Conservation (phyloP, 148 eudicot genomes). For the Salicornia ramosissima region DNA sequence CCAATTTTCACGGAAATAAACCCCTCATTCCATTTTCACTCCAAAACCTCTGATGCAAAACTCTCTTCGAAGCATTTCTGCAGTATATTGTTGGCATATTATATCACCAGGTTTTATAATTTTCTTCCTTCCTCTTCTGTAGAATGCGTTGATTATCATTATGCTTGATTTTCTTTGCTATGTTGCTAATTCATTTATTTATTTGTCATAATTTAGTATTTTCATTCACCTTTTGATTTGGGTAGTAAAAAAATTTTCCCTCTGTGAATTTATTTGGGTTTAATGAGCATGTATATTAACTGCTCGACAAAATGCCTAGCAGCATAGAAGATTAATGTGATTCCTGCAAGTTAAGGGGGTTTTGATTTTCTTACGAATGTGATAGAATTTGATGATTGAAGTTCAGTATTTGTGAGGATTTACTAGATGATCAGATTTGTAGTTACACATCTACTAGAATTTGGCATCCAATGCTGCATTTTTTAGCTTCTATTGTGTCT, state of each 20-base stretch:
- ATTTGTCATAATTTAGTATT: background rate
- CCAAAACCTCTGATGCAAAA: background rate
- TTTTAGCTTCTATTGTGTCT: background rate
- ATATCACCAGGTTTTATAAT: constrained; percentile 9
- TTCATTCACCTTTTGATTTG: background rate
- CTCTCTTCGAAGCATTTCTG: background rate
- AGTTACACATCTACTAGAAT: background rate
- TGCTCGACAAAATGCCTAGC: constrained; percentile 18
- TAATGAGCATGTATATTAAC: background rate
- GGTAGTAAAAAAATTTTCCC: background rate
- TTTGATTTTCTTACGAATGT: background rate
- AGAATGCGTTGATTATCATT: background rate
- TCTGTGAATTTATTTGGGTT: background rate
- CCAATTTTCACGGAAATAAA: background rate
- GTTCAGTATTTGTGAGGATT: background rate
- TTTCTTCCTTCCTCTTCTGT: background rate
- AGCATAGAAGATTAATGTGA: background rate
- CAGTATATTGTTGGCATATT: background rate
- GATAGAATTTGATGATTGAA: background rate
- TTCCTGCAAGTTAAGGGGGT: background rate
- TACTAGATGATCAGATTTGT: background rate
- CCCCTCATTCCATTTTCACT: constrained; percentile 9
- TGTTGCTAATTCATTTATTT: background rate
- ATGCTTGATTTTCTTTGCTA: background rate
- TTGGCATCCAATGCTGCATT: background rate